These are phyloP conservation scores for Magnolia officinalis DNA, from an alignment of 164 flowering plant species.

Conservation along the genomic window DNA sequence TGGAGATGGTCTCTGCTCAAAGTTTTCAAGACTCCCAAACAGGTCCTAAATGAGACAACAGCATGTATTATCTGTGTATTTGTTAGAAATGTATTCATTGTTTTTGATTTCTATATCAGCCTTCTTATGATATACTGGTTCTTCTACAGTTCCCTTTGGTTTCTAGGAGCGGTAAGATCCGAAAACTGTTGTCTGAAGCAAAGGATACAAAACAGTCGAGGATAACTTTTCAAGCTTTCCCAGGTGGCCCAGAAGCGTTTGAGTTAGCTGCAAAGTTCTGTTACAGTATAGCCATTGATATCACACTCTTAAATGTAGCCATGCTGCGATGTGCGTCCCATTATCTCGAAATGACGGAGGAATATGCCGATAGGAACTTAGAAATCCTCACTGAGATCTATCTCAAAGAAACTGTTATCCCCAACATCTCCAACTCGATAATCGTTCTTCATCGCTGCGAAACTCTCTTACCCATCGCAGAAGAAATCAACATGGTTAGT, in stretches of 20 bases:
- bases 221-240: constrained; percentile 48
- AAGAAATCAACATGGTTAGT: constrained; percentile 62
- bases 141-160: constrained; percentile 80
- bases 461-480: constrained; percentile 65
- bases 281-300: constrained; percentile 71
- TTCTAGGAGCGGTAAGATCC: constrained; percentile 80
- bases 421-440: constrained; percentile 67
- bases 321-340: constrained; percentile 66
- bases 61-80: background rate
- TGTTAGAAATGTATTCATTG: background rate
- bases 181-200: constrained; percentile 64
- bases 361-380: constrained; percentile 73
- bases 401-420: constrained; percentile 63
- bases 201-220: constrained; percentile 63
- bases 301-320: constrained; percentile 67
- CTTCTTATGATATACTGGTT: background rate
- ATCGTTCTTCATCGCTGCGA: constrained; percentile 77
- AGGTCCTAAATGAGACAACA: background rate
- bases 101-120: background rate
- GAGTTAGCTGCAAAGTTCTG: constrained; percentile 92
- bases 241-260: constrained; percentile 93
- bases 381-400: constrained; percentile 55
- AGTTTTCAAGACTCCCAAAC: background rate
- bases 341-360: constrained; percentile 91
- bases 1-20: background rate